phyloP scores from a whole-genome alignment of 805 yeast genomes.

The Ogataea parapolymorpha region DNA sequence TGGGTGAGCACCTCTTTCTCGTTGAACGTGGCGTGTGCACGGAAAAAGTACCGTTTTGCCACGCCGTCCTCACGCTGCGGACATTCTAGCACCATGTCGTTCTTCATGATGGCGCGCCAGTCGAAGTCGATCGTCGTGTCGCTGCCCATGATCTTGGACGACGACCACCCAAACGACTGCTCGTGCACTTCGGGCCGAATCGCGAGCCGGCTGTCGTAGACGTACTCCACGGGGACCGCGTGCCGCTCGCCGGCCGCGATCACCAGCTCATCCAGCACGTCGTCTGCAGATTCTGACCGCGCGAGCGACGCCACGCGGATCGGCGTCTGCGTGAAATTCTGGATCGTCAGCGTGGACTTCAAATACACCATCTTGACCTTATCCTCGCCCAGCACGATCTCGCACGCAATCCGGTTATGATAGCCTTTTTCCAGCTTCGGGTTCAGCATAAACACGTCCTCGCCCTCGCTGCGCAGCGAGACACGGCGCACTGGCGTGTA shows the following conservation, averaged over 20 bases:
- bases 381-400: constrained; percentile 64
- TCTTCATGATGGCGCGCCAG: constrained; percentile 61
- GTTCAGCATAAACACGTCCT: constrained; percentile 61
- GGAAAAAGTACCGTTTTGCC: constrained; percentile 49
- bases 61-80: constrained; percentile 38
- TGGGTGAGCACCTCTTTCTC: constrained; percentile 65
- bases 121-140: constrained; percentile 31
- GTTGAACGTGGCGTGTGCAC: constrained; percentile 65
- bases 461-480: constrained; percentile 80
- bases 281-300: constrained; percentile 29
- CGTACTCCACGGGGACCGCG: constrained; percentile 74
- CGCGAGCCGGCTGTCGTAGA: constrained; percentile 53
- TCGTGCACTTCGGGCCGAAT: constrained; percentile 57
- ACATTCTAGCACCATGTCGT: constrained; percentile 60
- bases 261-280: constrained; percentile 30
- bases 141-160: constrained; percentile 33
- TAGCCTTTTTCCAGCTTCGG: constrained; percentile 51
- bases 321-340: constrained; percentile 63
- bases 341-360: constrained; percentile 69
- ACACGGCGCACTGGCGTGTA: constrained; percentile 55
- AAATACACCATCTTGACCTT: constrained; percentile 76
- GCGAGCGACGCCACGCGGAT: constrained; percentile 40
- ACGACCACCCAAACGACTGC: constrained; percentile 66
- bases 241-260: constrained; percentile 54
- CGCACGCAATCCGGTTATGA: constrained; percentile 74